Evolutionary conservation across 2,329 filamentous ascomycete species (phyloP).

Genomic region (Teratosphaeria pseudoeucalypti): DNA sequence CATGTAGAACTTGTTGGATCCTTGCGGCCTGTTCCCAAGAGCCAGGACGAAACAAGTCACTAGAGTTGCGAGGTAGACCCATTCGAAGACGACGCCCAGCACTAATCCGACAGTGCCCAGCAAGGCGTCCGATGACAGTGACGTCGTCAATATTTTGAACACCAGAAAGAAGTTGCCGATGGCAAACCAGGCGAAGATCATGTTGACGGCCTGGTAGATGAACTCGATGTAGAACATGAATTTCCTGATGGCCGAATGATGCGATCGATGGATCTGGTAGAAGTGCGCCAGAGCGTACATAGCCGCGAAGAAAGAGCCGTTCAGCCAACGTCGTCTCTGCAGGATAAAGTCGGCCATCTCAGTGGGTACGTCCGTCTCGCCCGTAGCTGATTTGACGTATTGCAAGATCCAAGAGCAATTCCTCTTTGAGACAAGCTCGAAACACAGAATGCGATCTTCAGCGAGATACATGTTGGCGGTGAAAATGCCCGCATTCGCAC

Average conservation of each 20-base stretch:
- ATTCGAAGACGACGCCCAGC: constrained; percentile 84
- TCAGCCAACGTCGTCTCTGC: constrained; percentile 92
- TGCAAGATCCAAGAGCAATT: constrained; percentile 97
- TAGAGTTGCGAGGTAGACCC: constrained; percentile 84
- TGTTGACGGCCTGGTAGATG: constrained; percentile 85
- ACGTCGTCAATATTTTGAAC: constrained; percentile 90
- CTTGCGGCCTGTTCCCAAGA: constrained; percentile 87
- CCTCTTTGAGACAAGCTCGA: constrained; percentile 93
- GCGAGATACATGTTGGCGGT: constrained; percentile 99
- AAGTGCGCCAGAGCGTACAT: constrained; percentile 93
- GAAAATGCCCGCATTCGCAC: constrained; percentile 86
- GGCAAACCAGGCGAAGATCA: constrained; percentile 98
- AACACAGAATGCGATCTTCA: constrained; percentile 97
- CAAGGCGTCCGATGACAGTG: constrained; percentile 58
- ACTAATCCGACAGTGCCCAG: constrained; percentile 69
- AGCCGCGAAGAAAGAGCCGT: constrained; percentile 95
- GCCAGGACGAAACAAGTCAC: constrained; percentile 92
- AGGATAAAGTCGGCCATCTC: constrained; percentile 90
- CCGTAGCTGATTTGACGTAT: constrained; percentile 94
- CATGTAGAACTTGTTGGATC: constrained; percentile 87
- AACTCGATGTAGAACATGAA: constrained; percentile 88
- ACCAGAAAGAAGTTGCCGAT: constrained; percentile 98
- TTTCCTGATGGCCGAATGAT: constrained; percentile 80
- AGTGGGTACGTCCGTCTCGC: constrained; percentile 94
- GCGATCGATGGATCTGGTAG: constrained; percentile 88